Evolutionary conservation across 306 rosid species (phyloP).

Genomic region (Mimosa pudica): DNA sequence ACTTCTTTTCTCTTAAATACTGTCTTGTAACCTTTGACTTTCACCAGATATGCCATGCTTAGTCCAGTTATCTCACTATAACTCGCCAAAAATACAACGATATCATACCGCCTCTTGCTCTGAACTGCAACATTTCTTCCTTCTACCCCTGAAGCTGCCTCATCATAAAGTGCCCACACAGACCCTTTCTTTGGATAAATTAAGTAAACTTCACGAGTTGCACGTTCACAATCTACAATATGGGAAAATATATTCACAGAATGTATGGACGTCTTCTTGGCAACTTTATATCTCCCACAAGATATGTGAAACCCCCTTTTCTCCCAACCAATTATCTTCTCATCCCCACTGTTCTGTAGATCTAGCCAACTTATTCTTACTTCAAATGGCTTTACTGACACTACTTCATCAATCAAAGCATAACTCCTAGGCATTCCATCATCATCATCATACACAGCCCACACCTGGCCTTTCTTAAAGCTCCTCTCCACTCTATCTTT

Average conservation of each 20-base stretch:
- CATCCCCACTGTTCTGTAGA: slow-evolving; percentile 56
- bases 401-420: slow-evolving; percentile 71
- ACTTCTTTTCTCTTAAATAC: slow-evolving; percentile 77
- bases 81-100: slow-evolving; percentile 71
- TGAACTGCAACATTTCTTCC: slow-evolving; percentile 38
- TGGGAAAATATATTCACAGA: slow-evolving; percentile 79
- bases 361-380: slow-evolving; percentile 90
- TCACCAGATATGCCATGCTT: slow-evolving; percentile 88
- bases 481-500: slow-evolving; percentile 77
- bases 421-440: slow-evolving; percentile 91
- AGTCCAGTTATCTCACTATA: slow-evolving; percentile 71
- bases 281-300: slow-evolving; percentile 82
- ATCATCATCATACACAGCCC: slow-evolving; percentile 82
- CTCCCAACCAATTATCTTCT: slow-evolving; percentile 46
- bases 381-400: slow-evolving; percentile 66
- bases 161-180: slow-evolving; percentile 80
- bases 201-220: slow-evolving; percentile 63
- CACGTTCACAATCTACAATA: slow-evolving; percentile 71
- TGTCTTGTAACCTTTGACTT: slow-evolving; percentile 82
- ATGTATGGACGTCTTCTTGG: slow-evolving; percentile 49
- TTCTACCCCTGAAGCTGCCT: slow-evolving; percentile 46
- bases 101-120: slow-evolving; percentile 55
- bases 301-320: slow-evolving; percentile 62
- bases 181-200: slow-evolving; percentile 91
- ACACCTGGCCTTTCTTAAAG: slow-evolving; percentile 88